Evolutionary conservation across 257 asterid genomes (phyloP), one percentile per base, ranked within the genome.

Genomic region (Solanum raphanifolium): DNA sequence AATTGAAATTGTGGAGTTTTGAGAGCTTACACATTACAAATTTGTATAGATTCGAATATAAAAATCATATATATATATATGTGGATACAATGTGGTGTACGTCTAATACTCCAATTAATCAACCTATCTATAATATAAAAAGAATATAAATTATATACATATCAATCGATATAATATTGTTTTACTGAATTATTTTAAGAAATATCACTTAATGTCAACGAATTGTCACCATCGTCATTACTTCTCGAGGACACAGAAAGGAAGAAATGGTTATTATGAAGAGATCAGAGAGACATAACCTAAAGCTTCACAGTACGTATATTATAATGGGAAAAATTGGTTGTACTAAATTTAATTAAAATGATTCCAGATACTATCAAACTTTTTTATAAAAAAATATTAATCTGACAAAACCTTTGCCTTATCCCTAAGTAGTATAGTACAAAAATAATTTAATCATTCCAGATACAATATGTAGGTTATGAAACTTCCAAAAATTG

Each of bases 271-370:
- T 92, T 91, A 93, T 94, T 91, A 92, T 92, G 90, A 88, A 84
- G 98, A 94, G 90, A 88, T 87, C 96, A 94, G 92, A 94, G 93
- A 90, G 98, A 94, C 98, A 88, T 92, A 82, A 91, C 95, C 92
- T 90, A 73, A 87, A 46, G 20, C 27, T 46, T 81, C 27, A 29
- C 41, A 75, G 55, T 9, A 23, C 55, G 55, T n/a, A 75, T 36
- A 34, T 35, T 5, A 10, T 20, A 35, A 25, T 25, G 18, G 29
- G 16, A 11, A 15, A 81, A 81, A 9, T 3, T 46, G 20, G 39
- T 81, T 46, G 20, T 81, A 81, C 41, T 18, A 46, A 43, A 81
- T 81, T 29, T 81, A 15, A n/a, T 43, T 78, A 18, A 48, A 74
- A 81, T 46, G 20, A 29, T 48, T 68, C 23, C 20, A 68, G 23